Evolutionary conservation across 257 asterid genomes (phyloP).

Genomic region (Avicennia marina): DNA sequence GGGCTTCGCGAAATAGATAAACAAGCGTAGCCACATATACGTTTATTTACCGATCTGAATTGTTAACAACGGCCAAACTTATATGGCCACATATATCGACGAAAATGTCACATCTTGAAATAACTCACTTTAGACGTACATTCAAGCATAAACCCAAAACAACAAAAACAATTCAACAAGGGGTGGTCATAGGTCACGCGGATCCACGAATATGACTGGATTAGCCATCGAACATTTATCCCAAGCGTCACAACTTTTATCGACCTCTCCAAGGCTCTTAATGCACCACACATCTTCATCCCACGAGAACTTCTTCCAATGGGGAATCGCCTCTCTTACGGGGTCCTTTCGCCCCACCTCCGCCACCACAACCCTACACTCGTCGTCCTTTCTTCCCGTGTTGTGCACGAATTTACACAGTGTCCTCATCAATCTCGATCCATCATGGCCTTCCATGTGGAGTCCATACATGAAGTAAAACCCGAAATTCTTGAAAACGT

Average conservation of each 20-base stretch:
- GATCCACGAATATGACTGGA: conserved; percentile 71
- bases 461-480: conserved; percentile 63
- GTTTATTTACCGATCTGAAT: no score
- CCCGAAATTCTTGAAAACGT: conserved; percentile 57
- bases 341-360: conserved; percentile 69
- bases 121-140: neutral
- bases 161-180: neutral
- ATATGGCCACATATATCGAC: no score
- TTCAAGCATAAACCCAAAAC: neutral
- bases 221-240: conserved; percentile 27
- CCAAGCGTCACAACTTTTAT: conserved; percentile 39
- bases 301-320: conserved; percentile 81
- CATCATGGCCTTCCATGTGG: conserved; percentile 61
- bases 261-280: conserved; percentile 35
- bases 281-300: conserved; percentile 87
- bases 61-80: no score
- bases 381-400: conserved; percentile 41
- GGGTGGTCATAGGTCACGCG: conserved; percentile 53
- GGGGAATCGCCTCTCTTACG: conserved; percentile 54
- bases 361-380: conserved; percentile 57
- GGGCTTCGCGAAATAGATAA: no score
- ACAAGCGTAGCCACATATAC: no score
- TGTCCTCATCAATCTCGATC: conserved; percentile 38
- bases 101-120: neutral
- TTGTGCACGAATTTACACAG: conserved; percentile 58